Conservation (phyloP, 2,329 filamentous ascomycete species). For the Claviceps lovelessii region DNA sequence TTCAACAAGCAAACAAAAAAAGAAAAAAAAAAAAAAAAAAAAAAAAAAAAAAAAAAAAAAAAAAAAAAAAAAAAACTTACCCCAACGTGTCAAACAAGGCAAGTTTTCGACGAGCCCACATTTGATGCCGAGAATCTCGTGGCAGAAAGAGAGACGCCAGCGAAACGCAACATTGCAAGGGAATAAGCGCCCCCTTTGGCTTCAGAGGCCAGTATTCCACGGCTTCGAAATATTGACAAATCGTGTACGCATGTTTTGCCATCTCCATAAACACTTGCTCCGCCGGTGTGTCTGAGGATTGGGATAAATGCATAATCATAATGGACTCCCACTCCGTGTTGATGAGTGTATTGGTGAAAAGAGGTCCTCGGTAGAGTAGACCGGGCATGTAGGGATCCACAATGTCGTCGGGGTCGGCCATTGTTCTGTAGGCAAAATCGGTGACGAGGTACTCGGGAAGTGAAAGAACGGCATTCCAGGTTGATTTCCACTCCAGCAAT, state of each 20-base stretch:
- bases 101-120: constrained; percentile 70
- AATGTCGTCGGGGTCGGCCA: constrained; percentile 47
- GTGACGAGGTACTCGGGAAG: constrained; percentile 49
- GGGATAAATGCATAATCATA: constrained; percentile 66
- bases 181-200: constrained; percentile 55
- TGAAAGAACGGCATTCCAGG: constrained; percentile 47
- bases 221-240: constrained; percentile 67
- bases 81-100: constrained; percentile 64
- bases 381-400: constrained; percentile 59
- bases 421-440: constrained; percentile 42
- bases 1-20: no score
- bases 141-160: constrained; percentile 71
- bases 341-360: constrained; percentile 63
- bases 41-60: no score
- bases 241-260: constrained; percentile 47
- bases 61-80: constrained; percentile 34
- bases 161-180: constrained; percentile 61
- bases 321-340: constrained; percentile 66
- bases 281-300: constrained; percentile 45
- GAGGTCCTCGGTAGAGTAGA: constrained; percentile 51
- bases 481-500: constrained; percentile 35
- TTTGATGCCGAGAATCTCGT: constrained; percentile 53
- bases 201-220: constrained; percentile 57
- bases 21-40: no score
- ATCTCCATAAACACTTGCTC: constrained; percentile 40